A percentile compares a stretch with the other conserved stretches of the same genome.
phyloP scores from a whole-genome alignment of 208 protist genomes.

The Trypanosoma mega region DNA sequence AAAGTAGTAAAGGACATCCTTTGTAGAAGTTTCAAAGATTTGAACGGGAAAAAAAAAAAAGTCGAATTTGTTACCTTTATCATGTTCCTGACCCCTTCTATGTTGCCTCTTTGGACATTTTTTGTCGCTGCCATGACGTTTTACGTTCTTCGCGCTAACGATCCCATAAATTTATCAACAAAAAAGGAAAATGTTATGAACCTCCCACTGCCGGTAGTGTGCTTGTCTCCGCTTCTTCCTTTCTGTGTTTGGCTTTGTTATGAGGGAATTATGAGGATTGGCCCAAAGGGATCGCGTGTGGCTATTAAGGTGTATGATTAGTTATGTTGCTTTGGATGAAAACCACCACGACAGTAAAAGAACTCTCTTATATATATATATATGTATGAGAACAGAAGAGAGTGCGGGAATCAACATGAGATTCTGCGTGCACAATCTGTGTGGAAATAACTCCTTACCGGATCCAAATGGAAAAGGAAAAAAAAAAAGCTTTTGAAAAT shows the following conservation, averaged over 20 bases:
- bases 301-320: constrained; percentile 49
- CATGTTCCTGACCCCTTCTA: constrained; percentile 75
- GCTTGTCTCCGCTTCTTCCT: constrained; percentile 43
- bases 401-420: too few species aligned
- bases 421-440: too few species aligned
- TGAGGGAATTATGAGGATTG: constrained; percentile 45
- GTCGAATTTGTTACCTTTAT: not conserved
- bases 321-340: too few species aligned
- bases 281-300: constrained; percentile 54
- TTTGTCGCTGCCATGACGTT: constrained; percentile 63
- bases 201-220: constrained; percentile 47
- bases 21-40: too few species aligned
- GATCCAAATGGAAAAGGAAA: too few species aligned
- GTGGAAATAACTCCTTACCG: too few species aligned
- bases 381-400: too few species aligned
- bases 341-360: not conserved
- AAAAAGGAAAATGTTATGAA: constrained; percentile 62
- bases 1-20: too few species aligned
- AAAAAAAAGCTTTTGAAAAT: too few species aligned
- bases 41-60: not conserved
- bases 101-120: constrained; percentile 51
- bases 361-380: too few species aligned
- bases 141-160: constrained; percentile 48
- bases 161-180: constrained; percentile 53
- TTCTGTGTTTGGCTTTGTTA: constrained; percentile 59